Evolutionary conservation across 495 filamentous ascomycete species (phyloP).

Genomic region (Talaromyces ruber): DNA sequence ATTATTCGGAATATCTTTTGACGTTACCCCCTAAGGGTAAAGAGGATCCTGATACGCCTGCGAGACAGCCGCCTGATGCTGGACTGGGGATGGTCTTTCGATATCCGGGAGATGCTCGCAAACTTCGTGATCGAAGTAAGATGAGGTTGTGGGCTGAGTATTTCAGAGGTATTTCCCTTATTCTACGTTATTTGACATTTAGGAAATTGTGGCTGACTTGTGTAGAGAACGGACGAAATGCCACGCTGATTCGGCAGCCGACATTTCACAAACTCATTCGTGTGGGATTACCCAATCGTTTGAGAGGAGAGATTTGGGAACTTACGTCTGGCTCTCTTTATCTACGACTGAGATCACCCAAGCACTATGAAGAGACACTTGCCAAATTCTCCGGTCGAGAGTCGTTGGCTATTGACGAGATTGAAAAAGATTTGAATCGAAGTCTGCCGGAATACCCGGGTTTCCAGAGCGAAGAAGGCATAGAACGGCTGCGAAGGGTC

Average conservation of each 20-base stretch:
- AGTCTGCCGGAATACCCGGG: slow-evolving; percentile 95
- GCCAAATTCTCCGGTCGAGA: slow-evolving; percentile 71
- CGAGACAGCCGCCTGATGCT: slow-evolving; percentile 73
- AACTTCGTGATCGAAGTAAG: slow-evolving; percentile 89
- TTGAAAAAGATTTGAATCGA: slow-evolving; percentile 94
- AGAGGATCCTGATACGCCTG: slow-evolving; percentile 24
- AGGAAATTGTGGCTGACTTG: neutral
- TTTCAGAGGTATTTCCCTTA: slow-evolving; percentile 49
- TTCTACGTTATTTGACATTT: too few species aligned
- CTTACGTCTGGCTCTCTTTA: slow-evolving; percentile 85
- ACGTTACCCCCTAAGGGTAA: slow-evolving; percentile 34
- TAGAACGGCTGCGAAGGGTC: slow-evolving; percentile 79
- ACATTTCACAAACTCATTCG: slow-evolving; percentile 96
- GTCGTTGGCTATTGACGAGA: slow-evolving; percentile 94
- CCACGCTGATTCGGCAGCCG: slow-evolving; percentile 84
- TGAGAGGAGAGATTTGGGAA: slow-evolving; percentile 95
- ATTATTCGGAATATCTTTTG: slow-evolving; percentile 90
- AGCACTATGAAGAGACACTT: slow-evolving; percentile 73
- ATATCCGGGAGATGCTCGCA: slow-evolving; percentile 94
- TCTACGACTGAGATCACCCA: slow-evolving; percentile 76
- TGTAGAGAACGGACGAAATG: slow-evolving; percentile 85
- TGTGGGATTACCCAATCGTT: slow-evolving; percentile 86
- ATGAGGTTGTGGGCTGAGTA: slow-evolving; percentile 98
- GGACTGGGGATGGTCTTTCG: slow-evolving; percentile 88
- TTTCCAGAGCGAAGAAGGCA: slow-evolving; percentile 94